Base-by-base conservation (phyloP, 2,329 filamentous ascomycete species). In the Pestalotiopsis sp. region DNA sequence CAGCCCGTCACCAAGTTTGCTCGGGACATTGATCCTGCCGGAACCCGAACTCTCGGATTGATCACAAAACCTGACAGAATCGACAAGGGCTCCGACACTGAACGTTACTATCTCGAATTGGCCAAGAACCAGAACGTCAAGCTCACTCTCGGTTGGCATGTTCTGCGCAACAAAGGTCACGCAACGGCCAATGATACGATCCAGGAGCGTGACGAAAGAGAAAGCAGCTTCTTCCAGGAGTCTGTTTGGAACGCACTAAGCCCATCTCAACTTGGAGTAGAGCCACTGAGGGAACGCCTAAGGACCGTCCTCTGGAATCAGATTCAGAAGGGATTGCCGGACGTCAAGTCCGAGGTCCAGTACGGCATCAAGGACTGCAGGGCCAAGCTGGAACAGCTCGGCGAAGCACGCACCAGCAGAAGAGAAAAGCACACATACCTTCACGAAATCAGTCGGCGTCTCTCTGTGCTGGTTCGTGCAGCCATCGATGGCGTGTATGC, bases 1-100 rank as follows among this genome's bases (percentile, higher is more conserved):
- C 88, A 91, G 74, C 78, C 82, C 5, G 83, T 91, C 17, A 74
- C 86, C 2, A 80, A 77, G 68, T 70, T 77, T n/a, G 75, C 77
- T 7, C 73, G 76, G 0, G 52, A 70, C 0, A 73, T 73, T 12
- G 78, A 80, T 58, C 68, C 67, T 1, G 57, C 25, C 1, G 76
- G 77, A 6, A 45, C 14, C 6, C 23, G 57, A 7, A 59, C 57
- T 2, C 57, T 59, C 25, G 57, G 57, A 4, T 31, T 59, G 12
- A 36, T 59, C 25, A 59, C 57, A 4, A 59, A 59, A 7, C 57
- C 57, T 6, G 57, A 59, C 57, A 27, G 57, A 6, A 59, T 59
- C 12, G 57, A 59, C 11, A 59, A 36, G 23, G 57, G 57, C 3
- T 59, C 57, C 3, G 57, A 59, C 23, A 59, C 23, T 5, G 57